Evolutionary conservation across 352 stramenopile species (phyloP).

Genomic region (Phytophthora idaei): DNA sequence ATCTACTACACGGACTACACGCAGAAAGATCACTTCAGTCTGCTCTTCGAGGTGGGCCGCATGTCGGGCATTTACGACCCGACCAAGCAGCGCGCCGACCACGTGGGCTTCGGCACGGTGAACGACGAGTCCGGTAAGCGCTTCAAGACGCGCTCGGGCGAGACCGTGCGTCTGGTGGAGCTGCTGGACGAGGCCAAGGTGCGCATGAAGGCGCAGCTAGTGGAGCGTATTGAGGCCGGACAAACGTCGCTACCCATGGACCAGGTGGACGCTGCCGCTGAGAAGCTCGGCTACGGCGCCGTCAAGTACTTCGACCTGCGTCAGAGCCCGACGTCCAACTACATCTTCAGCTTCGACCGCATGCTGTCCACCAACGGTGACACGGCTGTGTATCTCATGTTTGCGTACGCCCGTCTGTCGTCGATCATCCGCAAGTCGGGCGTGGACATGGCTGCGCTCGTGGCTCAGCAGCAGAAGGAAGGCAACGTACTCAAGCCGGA

Average conservation of each 20-base stretch:
- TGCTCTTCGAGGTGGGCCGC: slow-evolving; percentile 82
- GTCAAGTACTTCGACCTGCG: slow-evolving; percentile 99
- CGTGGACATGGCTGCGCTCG: slow-evolving; percentile 82
- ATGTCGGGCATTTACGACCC: slow-evolving; percentile 83
- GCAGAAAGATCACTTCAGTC: slow-evolving; percentile 88
- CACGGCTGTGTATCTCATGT: slow-evolving; percentile 99
- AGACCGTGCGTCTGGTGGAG: slow-evolving; percentile 99
- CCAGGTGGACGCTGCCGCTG: slow-evolving; percentile 93
- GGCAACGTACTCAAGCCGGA: slow-evolving; percentile 65
- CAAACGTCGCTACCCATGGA: slow-evolving; percentile 89
- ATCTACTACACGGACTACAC: slow-evolving; percentile 91
- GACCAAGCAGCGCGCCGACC: slow-evolving; percentile 81
- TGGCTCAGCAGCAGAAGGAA: slow-evolving; percentile 46
- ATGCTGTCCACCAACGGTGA: slow-evolving; percentile 99
- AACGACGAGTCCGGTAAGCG: slow-evolving; percentile 90
- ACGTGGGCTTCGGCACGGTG: slow-evolving; percentile 88
- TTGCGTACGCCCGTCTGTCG: slow-evolving; percentile 97
- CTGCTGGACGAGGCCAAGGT: slow-evolving; percentile 97
- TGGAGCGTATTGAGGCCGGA: slow-evolving; percentile 91
- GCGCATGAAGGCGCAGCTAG: slow-evolving; percentile 94
- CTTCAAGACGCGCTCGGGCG: slow-evolving; percentile 99
- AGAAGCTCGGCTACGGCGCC: slow-evolving; percentile 97
- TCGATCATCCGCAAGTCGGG: slow-evolving; percentile 96
- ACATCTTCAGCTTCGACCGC: slow-evolving; percentile 99
- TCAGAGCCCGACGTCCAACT: slow-evolving; percentile 97